Evolutionary conservation across 2,329 filamentous ascomycete genomes (phyloP), one percentile per base, ranked within the genome.

Genomic region (Alternaria panax): DNA sequence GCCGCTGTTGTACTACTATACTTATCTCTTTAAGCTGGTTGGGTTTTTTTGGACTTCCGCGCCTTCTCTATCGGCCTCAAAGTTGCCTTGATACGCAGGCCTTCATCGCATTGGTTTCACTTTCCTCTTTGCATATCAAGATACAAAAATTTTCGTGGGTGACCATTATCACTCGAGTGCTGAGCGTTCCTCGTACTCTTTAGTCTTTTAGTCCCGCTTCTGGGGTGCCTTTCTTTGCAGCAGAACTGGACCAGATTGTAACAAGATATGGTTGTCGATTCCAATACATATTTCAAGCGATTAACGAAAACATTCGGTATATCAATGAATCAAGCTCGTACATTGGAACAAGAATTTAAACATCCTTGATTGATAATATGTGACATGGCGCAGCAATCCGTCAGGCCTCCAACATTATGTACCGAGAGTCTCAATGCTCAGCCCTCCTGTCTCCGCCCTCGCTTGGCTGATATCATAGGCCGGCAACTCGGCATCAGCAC

Each of bases 381-480:
- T 6, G 16, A 30, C 12, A 47, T 47, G 25, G n/a, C 18, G 28
- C 30, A 48, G 45, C 32, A 14, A 3, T 48, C 2, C 1, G 22
- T 48, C 25, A 48, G 45, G 43, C 36, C 24, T 27, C 45, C 51
- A 27, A 47, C 22, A 9, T 8, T 14, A 25, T 20, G 28, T 41
- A 32, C 25, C 20, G 22, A 45, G 38, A 45, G 38, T n/a, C 45
- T 24, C 25, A 20, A 22, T 36, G 20, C 45, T 48, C 45, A 36
- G 45, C 45, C 45, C 18, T 48, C 45, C 45, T 48, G 28, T 34
- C 45, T 48, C 45, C 45, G 36, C 45, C 5, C 30, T 36, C 27
- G 50, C 55, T 64, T 64, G 58, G 60, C 61, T 61, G 60, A 64
- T 55, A 22, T 66, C 52, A 60, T 59, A 52, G 41, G 51, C 27